Evolutionary conservation across 2,329 filamentous ascomycete species (phyloP).

Genomic region (Tympanopsis confertula): DNA sequence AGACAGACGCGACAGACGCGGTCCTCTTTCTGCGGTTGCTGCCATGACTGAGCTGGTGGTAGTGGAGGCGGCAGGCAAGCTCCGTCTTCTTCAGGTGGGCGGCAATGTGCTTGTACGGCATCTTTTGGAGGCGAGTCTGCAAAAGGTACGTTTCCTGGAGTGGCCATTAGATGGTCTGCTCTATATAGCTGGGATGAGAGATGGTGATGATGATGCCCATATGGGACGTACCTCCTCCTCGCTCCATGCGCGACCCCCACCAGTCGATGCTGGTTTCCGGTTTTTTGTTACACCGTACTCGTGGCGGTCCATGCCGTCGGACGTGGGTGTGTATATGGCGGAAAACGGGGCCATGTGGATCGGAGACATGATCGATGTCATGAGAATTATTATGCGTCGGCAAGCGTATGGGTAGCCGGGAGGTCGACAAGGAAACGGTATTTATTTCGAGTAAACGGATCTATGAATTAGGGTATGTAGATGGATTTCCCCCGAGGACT

Average conservation of each 20-base stretch:
- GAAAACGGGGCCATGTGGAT: slow-evolving; percentile 31
- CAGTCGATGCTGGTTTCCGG: slow-evolving; percentile 57
- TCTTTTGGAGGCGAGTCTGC: slow-evolving; percentile 74
- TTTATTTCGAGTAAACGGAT: no score
- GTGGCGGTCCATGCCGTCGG: slow-evolving; percentile 43
- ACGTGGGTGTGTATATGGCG: slow-evolving; percentile 34
- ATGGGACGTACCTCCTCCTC: slow-evolving; percentile 61
- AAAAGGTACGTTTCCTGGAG: slow-evolving; percentile 69
- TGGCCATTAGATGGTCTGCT: not conserved
- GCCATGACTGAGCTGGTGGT: slow-evolving; percentile 74
- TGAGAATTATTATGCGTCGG: no score
- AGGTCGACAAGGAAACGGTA: no score
- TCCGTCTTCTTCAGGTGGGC: slow-evolving; percentile 79
- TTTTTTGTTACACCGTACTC: slow-evolving; percentile 51
- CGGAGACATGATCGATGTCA: slow-evolving; percentile 34
- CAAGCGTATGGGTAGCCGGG: no score
- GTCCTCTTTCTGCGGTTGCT: slow-evolving; percentile 70
- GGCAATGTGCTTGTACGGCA: slow-evolving; percentile 85
- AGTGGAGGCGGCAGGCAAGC: slow-evolving; percentile 75
- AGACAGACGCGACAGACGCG: slow-evolving; percentile 56
- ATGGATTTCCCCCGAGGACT: no score
- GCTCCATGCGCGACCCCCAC: slow-evolving; percentile 72
- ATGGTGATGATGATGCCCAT: not conserved
- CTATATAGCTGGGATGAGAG: slow-evolving; percentile 1
- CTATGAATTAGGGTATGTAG: no score